A percentile compares a stretch with the other conserved stretches of the same genome.
Conservation (phyloP, 805 yeast genomes). For the Cyberlindnera bimundalis region DNA sequence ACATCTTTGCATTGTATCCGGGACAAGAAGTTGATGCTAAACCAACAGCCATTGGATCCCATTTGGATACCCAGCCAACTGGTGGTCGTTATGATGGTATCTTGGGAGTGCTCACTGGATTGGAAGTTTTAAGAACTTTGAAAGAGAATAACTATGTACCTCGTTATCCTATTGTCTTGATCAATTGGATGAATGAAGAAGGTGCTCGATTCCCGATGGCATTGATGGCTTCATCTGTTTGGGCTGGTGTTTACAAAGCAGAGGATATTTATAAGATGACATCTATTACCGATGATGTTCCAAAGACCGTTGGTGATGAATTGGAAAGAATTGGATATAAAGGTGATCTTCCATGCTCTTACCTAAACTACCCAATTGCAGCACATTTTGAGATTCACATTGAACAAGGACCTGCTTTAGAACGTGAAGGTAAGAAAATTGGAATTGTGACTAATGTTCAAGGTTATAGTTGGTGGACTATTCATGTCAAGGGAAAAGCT, state of each 20-base stretch:
- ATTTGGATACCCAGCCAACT: conserved; percentile 73
- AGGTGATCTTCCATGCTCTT: conserved; percentile 48
- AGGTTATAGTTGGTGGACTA: conserved; percentile 59
- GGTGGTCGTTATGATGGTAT: conserved; percentile 79
- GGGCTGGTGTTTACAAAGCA: conserved; percentile 50
- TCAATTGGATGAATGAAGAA: conserved; percentile 76
- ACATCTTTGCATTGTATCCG: conserved; percentile 62
- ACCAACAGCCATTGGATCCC: conserved; percentile 71
- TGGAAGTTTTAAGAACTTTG: conserved; percentile 63
- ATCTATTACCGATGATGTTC: conserved; percentile 50
- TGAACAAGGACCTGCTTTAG: conserved; percentile 74
- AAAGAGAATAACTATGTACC: conserved; percentile 57
- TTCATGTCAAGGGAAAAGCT: conserved; percentile 57
- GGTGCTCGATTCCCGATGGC: conserved; percentile 75
- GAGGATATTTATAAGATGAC: conserved; percentile 49
- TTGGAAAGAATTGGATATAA: conserved; percentile 59
- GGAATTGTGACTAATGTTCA: conserved; percentile 70
- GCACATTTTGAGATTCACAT: conserved; percentile 75
- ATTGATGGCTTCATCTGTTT: conserved; percentile 63
- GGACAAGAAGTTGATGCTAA: conserved; percentile 44
- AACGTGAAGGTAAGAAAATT: conserved; percentile 48
- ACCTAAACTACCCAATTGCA: conserved; percentile 50
- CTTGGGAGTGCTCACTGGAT: conserved; percentile 62
- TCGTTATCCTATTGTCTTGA: conserved; percentile 60
- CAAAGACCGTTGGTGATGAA: conserved; percentile 51